Evolutionary conservation across 148 eudicot genomes (phyloP), one percentile per base, ranked within the genome.

Genomic region (Nepenthes gracilis): DNA sequence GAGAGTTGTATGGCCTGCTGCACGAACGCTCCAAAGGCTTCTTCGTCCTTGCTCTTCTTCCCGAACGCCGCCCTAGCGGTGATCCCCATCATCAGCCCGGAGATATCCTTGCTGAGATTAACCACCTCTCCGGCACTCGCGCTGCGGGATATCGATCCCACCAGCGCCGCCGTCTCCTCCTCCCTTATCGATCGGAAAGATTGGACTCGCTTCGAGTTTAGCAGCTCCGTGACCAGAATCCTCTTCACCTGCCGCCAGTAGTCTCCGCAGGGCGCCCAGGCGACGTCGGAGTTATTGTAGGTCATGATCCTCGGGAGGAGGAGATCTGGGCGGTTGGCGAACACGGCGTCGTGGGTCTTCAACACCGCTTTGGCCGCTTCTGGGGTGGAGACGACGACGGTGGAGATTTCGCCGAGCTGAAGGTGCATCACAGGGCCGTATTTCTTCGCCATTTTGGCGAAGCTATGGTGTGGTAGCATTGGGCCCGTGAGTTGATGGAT

Each of bases 231-330:
- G 37, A 64, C 54, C 32, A 67, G 36, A 4, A 73, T 60, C 50
- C 54, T 73, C 14, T 60, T 45, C 0, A 63, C 2, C 23, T 67
- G 59, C 12, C 68, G 58, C 72, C 72, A 73, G 38, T 67, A 73
- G 23, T 73, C 64, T 0, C 76, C 76, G 12, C 67, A 67, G 2
- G 72, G 76, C 1, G 76, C 60, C 5, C 55, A 61, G 9, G n/a
- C 65, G 1, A 73, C 58, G 23, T 55, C 66, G 6, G 64, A 35
- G 23, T 54, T 54, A 2, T 32, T 58, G 13, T 67, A 73, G 9
- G 34, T n/a, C 35, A 67, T 12, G 33, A 45, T 53, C 35, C 47
- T 55, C 13, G 15, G 56, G 11, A 51, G 55, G 36, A 68, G 58
- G 4, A 49, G 2, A 0, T 47, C 61, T 0, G 69, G 72, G 11